Percentiles rank a stretch among this genome's conserved stretches.
Conservation (phyloP, 148 eudicot species). For the Euryodendron excelsum region DNA sequence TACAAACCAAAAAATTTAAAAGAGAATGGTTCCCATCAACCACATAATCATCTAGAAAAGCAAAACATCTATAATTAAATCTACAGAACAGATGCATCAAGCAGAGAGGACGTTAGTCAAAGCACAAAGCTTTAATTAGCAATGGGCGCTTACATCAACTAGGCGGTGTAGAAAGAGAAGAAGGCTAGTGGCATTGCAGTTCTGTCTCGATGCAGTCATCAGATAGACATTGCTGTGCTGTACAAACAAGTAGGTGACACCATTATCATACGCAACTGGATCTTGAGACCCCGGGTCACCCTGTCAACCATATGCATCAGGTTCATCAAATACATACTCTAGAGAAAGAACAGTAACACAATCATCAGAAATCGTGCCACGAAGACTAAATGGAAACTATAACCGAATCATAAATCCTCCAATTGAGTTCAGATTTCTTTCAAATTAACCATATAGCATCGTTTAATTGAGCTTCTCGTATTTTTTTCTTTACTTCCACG, state of each 20-base stretch:
- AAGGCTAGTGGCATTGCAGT: constrained; percentile 95
- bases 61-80: not conserved
- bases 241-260: constrained; percentile 88
- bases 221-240: constrained; percentile 89
- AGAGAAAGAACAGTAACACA: not conserved
- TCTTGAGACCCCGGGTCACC: constrained; percentile 69
- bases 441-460: not conserved
- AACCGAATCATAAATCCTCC: not conserved
- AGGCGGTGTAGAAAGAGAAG: constrained; percentile 87
- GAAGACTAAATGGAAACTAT: not conserved
- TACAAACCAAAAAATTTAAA: constrained; percentile 22
- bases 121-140: constrained; percentile 18
- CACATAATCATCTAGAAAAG: not conserved
- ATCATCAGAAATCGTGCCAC: not conserved
- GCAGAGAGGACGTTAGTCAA: not conserved
- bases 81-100: not conserved
- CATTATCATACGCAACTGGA: constrained; percentile 83
- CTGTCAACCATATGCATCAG: constrained; percentile 24
- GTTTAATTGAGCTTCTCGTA: not conserved
- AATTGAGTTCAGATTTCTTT: not conserved
- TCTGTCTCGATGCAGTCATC: constrained; percentile 88
- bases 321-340: constrained; percentile 1
- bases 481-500: no score
- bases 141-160: constrained; percentile 60
- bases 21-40: not conserved